Percentiles rank a stretch among this genome's conserved stretches.
Evolutionary conservation across 306 rosid genomes (phyloP).

Genomic region (Vigna angularis): DNA sequence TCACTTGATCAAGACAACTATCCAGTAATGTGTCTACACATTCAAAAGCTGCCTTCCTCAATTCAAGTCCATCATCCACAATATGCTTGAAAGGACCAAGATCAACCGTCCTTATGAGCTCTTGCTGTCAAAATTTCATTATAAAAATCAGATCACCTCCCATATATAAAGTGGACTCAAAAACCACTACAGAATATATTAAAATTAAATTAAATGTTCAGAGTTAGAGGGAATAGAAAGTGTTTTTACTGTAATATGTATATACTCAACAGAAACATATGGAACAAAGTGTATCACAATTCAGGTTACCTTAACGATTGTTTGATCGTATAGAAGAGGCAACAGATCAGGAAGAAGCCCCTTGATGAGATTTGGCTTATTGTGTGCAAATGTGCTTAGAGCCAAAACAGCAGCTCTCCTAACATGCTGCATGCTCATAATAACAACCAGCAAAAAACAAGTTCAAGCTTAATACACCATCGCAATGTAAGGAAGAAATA

Average conservation of each 20-base stretch:
- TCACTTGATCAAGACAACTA: conserved; percentile 99
- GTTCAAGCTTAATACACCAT: conserved; percentile 45
- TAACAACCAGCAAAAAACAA: conserved; percentile 42
- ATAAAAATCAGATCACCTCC: conserved; percentile 40
- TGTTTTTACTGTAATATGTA: not conserved
- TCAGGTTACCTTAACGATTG: conserved; percentile 82
- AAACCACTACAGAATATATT: conserved; percentile 11
- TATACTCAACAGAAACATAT: conserved; percentile 10
- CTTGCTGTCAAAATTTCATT: conserved; percentile 74
- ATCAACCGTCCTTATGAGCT: conserved; percentile 95
- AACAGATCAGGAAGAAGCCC: conserved; percentile 94
- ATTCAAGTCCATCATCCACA: conserved; percentile 99
- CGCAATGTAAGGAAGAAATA: conserved; percentile 27
- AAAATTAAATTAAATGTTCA: conserved; percentile 6
- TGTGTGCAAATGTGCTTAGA: conserved; percentile 97
- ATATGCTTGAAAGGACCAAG: conserved; percentile 99
- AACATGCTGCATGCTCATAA: conserved; percentile 76
- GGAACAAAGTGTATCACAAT: not conserved
- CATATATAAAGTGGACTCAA: conserved; percentile 11
- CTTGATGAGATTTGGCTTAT: conserved; percentile 93
- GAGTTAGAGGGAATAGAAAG: not conserved
- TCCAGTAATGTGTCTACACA: conserved; percentile 97
- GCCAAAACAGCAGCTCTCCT: conserved; percentile 99
- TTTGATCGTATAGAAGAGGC: conserved; percentile 99
- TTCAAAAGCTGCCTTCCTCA: conserved; percentile 99